Base-by-base conservation (phyloP, 2,329 filamentous ascomycete genomes). In the Calonectria montana region DNA sequence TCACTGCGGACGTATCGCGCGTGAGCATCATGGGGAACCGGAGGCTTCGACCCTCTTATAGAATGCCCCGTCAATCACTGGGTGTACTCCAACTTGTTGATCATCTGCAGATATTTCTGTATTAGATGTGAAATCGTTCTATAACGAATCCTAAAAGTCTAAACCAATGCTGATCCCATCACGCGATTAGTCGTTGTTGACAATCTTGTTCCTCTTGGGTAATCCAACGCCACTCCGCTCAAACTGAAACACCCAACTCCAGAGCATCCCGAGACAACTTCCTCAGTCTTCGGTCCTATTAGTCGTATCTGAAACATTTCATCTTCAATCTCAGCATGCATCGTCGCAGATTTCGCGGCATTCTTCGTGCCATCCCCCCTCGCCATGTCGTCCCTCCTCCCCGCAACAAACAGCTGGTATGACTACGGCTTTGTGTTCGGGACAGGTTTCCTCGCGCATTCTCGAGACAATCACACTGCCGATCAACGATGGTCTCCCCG, bases 251-350 rank as follows among this genome's bases (percentile, higher is more conserved):
- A 61, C n/a, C 35, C 29, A 39, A 57, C 65, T 21, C 61, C 62
- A 69, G 43, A 39, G 25, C 29, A n/a, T 41, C 69, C 71, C 61
- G 65, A 69, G 53, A 71, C 67, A 72, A 18, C 9, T 5, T 31
- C 21, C 41, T 53, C 25, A 10, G 29, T 27, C 41, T 45, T 69
- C 69, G 61, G 65, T 27, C 65, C 53, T 65, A 41, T 53, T 65
- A 35, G 45, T 39, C 53, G 31, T 8, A 23, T 59, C 37, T 23
- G 35, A 59, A 39, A 59, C 53, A 59, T 39, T 39, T n/a, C 12
- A 29, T 37, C 41, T 23, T 37, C 39, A 23, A 45, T 41, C 35
- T 31, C 13, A 21, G 53, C 31, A 21, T 9, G 27, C 35, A 43
- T 21, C 25, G 25, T 13, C 3, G 21, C 43, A 53, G 35, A 43